phyloP scores from a whole-genome alignment of 2,329 filamentous ascomycete species.

The Colletotrichum shisoi region DNA sequence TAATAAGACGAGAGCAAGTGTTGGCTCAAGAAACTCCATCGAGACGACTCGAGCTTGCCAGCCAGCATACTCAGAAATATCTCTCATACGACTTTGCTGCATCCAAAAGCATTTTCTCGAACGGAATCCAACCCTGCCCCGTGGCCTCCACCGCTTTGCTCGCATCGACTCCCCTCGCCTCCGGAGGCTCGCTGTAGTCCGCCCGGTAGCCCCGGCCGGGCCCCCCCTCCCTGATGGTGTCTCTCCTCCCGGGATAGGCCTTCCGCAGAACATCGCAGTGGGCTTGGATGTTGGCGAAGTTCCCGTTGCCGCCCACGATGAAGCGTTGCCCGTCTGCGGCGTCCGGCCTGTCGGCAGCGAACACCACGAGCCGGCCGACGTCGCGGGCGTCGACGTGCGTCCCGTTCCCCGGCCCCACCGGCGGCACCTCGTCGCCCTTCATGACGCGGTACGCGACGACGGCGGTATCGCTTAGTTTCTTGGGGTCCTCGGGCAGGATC shows the following conservation, averaged over 20 bases:
- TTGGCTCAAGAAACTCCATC: no score
- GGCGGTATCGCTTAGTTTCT: constrained; percentile 32
- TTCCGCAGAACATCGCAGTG: constrained; percentile 27
- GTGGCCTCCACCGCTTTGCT: constrained; percentile 34
- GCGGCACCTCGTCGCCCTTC: constrained; percentile 20
- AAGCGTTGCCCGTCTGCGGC: constrained; percentile 16
- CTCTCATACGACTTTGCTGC: constrained; percentile 35
- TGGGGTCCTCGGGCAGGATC: constrained; percentile 31
- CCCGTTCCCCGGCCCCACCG: constrained; percentile 17
- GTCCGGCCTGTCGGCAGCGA: constrained; percentile 16
- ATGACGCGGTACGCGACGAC: constrained; percentile 41
- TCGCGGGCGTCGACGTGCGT: constrained; percentile 38
- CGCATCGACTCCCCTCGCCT: constrained; percentile 20
- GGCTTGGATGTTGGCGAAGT: constrained; percentile 25
- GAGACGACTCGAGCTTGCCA: neutral
- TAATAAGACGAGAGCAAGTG: no score
- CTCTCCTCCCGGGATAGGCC: constrained; percentile 19
- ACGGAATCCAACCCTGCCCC: constrained; percentile 24
- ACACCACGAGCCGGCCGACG: constrained; percentile 24
- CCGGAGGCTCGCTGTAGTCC: constrained; percentile 26
- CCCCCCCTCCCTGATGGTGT: constrained; percentile 27
- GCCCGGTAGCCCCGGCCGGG: constrained; percentile 28
- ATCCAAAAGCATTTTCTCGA: constrained; percentile 33
- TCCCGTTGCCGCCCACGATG: constrained; percentile 21
- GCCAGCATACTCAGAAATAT: constrained; percentile 4